Conservation (phyloP, 306 rosid species). For the Hippophae gyantsensis region DNA sequence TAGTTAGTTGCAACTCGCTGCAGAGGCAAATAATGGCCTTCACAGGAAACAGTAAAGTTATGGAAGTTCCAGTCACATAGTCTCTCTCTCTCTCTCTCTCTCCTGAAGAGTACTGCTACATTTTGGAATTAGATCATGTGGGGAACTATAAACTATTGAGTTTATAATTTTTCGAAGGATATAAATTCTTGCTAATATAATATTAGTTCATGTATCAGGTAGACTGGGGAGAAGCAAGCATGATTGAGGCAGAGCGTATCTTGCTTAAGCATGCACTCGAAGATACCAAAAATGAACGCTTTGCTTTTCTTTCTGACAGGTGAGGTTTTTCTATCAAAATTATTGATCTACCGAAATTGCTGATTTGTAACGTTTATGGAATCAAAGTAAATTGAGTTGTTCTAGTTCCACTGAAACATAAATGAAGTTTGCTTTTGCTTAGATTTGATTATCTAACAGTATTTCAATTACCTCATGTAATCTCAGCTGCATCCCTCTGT, state of each 20-base stretch:
- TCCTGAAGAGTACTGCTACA: too few relatives aligned
- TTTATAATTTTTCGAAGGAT: slow-evolving; percentile 1
- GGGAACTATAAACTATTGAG: background rate
- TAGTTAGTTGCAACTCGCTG: background rate
- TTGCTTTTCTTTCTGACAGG: slow-evolving; percentile 97
- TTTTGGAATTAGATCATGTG: too few relatives aligned
- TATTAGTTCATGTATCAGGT: slow-evolving; percentile 46
- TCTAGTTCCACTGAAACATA: background rate
- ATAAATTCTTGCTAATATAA: slow-evolving; percentile 18
- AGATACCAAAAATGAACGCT: slow-evolving; percentile 80
- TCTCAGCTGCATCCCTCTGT: slow-evolving; percentile 94
- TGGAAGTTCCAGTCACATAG: too few relatives aligned
- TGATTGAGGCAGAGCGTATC: slow-evolving; percentile 91
- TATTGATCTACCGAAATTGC: too few relatives aligned
- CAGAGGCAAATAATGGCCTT: too few relatives aligned
- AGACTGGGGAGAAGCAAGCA: slow-evolving; percentile 97
- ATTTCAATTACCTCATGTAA: slow-evolving; percentile 57
- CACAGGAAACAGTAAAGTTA: too few relatives aligned
- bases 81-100: too few relatives aligned
- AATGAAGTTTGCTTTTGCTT: background rate
- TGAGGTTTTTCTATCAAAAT: slow-evolving; percentile 37
- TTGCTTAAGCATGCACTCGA: slow-evolving; percentile 73
- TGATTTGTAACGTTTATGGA: background rate
- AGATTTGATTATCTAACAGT: slow-evolving; percentile 33
- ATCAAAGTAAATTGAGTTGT: background rate